Conservation (phyloP, 441 rosid genomes). For the Aquilaria agallochum region DNA sequence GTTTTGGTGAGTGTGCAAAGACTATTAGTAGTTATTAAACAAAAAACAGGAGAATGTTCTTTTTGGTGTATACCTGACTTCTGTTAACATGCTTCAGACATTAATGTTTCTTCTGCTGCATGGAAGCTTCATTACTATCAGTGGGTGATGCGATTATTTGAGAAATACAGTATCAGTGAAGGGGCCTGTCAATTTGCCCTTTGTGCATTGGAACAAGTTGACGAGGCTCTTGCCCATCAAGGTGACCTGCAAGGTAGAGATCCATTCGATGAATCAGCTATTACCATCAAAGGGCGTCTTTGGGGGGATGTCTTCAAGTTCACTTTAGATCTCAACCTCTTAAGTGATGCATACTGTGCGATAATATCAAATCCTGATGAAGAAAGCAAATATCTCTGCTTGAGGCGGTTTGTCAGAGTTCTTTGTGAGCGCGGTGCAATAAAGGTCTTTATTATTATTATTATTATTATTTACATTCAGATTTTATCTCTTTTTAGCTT, state of each 20-base stretch:
- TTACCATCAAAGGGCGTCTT: conserved; percentile 69
- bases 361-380: conserved; percentile 98
- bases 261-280: conserved; percentile 46
- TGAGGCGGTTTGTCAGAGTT: conserved; percentile 91
- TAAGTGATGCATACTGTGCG: conserved; percentile 95
- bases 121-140: conserved; percentile 99
- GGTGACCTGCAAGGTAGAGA: conserved; percentile 36
- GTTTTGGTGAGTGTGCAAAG: conserved; percentile 47
- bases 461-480: too few species aligned
- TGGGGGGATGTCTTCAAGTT: conserved; percentile 98
- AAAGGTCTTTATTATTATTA: conserved; percentile 48
- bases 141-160: conserved; percentile 99
- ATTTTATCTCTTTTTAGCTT: too few species aligned
- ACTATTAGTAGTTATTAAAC: conserved; percentile 4
- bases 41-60: conserved; percentile 10
- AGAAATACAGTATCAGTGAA: conserved; percentile 82
- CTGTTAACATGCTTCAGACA: conserved; percentile 37
- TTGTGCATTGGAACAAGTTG: conserved; percentile 99
- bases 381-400: conserved; percentile 92
- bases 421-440: conserved; percentile 80
- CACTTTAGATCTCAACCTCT: conserved; percentile 79
- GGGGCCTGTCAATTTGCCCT: conserved; percentile 98
- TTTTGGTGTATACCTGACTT: conserved; percentile 7
- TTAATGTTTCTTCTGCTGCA: conserved; percentile 45
- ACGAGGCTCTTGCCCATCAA: conserved; percentile 59